A percentile compares a stretch with the other conserved stretches of the same genome.
phyloP scores from a whole-genome alignment of 345 rosid species.

The Citrus sp. region DNA sequence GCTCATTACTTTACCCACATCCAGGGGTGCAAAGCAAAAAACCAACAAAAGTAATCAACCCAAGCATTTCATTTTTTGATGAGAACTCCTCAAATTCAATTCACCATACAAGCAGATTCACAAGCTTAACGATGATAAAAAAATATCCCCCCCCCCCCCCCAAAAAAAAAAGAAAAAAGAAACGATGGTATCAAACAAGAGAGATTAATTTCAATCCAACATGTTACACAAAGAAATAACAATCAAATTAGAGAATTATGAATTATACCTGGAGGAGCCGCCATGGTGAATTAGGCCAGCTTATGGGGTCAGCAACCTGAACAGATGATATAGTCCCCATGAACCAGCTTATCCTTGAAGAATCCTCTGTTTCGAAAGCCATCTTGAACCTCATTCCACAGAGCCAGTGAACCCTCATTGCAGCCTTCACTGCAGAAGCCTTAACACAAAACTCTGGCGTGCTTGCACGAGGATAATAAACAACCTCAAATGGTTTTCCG shows the following conservation, averaged over 20 bases:
- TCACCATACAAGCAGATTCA: background rate
- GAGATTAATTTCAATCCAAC: background rate
- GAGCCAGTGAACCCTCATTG: constrained; percentile 80
- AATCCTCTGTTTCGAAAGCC: constrained; percentile 94
- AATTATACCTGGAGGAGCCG: constrained; percentile 82
- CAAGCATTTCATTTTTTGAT: background rate
- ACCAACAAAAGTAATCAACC: background rate
- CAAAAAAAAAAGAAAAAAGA: background rate
- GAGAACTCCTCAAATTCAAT: background rate
- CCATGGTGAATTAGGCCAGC: constrained; percentile 95
- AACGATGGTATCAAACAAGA: background rate
- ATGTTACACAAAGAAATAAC: background rate
- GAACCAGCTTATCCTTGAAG: constrained; percentile 92
- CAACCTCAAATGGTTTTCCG: constrained; percentile 74
- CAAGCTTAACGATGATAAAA: background rate
- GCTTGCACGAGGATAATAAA: constrained; percentile 77
- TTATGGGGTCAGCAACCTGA: constrained; percentile 77
- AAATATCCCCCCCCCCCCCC: background rate
- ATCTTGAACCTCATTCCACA: constrained; percentile 95
- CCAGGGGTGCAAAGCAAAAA: background rate
- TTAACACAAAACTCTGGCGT: constrained; percentile 83
- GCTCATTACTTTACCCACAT: background rate
- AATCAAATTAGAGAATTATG: constrained; percentile 1
- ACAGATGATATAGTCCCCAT: constrained; percentile 90
- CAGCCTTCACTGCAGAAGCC: constrained; percentile 55